These are phyloP conservation scores for Schizochytrium sp. DNA, from an alignment of 108 stramenopile genomes.

Conservation along the genomic window DNA sequence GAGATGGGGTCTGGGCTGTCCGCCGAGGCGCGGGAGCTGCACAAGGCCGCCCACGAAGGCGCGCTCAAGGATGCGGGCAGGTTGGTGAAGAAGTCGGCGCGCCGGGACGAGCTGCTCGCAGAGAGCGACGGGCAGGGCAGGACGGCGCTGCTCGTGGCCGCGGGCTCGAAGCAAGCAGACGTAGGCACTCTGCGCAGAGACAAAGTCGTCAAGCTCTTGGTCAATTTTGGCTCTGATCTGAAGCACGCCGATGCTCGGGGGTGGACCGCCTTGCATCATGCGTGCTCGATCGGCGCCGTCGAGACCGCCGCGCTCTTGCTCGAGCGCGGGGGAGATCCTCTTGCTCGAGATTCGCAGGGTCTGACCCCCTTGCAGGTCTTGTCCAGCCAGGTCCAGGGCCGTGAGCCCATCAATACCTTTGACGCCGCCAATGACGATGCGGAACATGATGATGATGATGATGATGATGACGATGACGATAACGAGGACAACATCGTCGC, in stretches of 20 bases:
- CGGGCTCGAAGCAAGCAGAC: background rate
- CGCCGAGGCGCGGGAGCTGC: background rate
- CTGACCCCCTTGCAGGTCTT: background rate
- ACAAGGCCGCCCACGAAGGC: background rate
- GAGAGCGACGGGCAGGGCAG: background rate
- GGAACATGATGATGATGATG: background rate
- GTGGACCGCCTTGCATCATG: conserved; percentile 4
- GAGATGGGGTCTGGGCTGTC: background rate
- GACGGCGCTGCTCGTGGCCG: background rate
- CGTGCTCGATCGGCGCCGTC: background rate
- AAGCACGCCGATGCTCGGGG: background rate
- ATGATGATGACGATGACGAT: background rate
- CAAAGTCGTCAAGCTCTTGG: background rate
- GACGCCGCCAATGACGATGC: background rate
- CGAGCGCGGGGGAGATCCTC: background rate
- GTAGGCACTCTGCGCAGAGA: conserved; percentile 1
- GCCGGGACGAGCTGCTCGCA: background rate
- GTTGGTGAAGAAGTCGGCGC: background rate
- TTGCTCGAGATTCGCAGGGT: background rate
- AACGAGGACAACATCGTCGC: background rate
- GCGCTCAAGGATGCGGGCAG: background rate
- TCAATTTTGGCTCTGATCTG: background rate
- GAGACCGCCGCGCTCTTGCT: background rate
- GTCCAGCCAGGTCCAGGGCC: background rate
- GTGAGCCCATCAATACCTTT: background rate